phyloP scores from a whole-genome alignment of 1,284 basidiomycete species.

The Malassezia sp. region DNA sequence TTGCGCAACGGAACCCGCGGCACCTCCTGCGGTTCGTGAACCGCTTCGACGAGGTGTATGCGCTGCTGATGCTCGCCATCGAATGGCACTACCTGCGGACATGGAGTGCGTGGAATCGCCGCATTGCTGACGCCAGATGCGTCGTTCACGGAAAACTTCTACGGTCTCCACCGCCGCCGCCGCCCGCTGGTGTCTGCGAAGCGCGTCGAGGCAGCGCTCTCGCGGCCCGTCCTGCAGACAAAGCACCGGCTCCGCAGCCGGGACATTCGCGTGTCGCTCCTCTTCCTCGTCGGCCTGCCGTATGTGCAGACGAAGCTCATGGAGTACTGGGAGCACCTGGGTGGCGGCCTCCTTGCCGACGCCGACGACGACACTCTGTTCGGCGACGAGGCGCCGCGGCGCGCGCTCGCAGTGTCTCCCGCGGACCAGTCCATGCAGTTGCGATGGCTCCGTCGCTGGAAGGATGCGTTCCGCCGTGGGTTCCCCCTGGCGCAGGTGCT shows the following conservation, averaged over 20 bases:
- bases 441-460: background rate
- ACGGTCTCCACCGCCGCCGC: constrained; percentile 68
- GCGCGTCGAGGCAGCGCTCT: constrained; percentile 10
- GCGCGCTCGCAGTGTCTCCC: background rate
- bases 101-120: constrained; percentile 52
- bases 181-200: constrained; percentile 51
- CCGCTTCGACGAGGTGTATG: constrained; percentile 90
- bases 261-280: constrained; percentile 20
- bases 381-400: constrained; percentile 19
- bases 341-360: constrained; percentile 57
- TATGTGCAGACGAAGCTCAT: constrained; percentile 78
- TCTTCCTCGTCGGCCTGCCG: constrained; percentile 65
- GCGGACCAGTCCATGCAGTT: background rate
- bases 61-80: constrained; percentile 70
- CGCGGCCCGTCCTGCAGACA: constrained; percentile 7
- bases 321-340: constrained; percentile 78
- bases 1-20: constrained; percentile 86
- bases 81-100: constrained; percentile 79
- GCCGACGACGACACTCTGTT: constrained; percentile 53
- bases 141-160: constrained; percentile 85
- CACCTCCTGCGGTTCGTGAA: constrained; percentile 85
- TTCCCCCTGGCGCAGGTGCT: constrained; percentile 73
- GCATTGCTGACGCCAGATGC: constrained; percentile 49
- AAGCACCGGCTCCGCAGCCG: constrained; percentile 21
- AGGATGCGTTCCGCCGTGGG: constrained; percentile 53